Base-by-base conservation (phyloP, 2,329 filamentous ascomycete genomes). In the Colletotrichum sp. region DNA sequence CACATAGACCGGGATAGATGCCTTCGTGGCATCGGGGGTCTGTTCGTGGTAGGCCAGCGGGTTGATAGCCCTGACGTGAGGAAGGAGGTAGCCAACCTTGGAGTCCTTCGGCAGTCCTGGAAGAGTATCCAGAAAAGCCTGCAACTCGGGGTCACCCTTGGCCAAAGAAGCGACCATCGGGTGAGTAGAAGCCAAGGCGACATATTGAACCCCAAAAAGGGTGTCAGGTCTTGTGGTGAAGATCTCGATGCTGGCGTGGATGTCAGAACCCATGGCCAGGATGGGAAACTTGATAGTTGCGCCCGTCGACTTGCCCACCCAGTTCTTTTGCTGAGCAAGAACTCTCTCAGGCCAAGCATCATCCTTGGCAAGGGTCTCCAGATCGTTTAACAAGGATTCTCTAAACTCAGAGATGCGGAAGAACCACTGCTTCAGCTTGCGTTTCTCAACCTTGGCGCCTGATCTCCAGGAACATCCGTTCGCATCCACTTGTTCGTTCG, bases 401-500 rank as follows among this genome's bases (percentile, higher is more conserved):
- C 94, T 92, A 81, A 95, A 97, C 65, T 91, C 90, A 5, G 95
- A 96, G 81, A 97, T 98, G 77, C 92, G 93, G 78, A 98, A 91
- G 83, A 98, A 98, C 96, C 96, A 98, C 84, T 98, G 96, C 85
- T 94, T 95, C 64, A 98, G 87, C 79, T 91, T 91, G 75, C 92
- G 88, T 85, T 96, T 94, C 84, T 97, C 94, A 21, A 98, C 95
- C 82, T 94, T 93, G 66, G 95, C 95, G 12, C 95, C 95, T 2
- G 95, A 97, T 72, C 95, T 91, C 96, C 96, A 98, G 3, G 95
- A 98, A 80, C 89, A 92, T 36, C 96, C 96, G 81, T 95, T 94
- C 66, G 94, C 90, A 82, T 98, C 95, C n/a, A 98, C 95, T 85
- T 98, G 96, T 84, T 98, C 96, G 82, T 98, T 98, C 13, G 96